phyloP scores from a whole-genome alignment of 148 eudicot species.

The Chenopodium berlandieri region DNA sequence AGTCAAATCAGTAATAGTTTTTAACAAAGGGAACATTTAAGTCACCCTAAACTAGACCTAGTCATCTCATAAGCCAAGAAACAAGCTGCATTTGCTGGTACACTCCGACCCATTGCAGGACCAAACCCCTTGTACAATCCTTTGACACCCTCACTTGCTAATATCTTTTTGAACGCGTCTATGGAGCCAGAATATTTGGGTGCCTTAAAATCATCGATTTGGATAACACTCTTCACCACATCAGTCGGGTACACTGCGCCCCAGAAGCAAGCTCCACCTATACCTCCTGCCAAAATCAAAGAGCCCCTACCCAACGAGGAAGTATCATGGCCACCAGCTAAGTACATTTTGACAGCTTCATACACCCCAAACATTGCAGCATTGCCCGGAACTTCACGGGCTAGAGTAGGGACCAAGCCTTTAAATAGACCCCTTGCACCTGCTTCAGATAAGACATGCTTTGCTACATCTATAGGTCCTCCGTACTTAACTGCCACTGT shows the following conservation, averaged over 20 bases:
- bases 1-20: not conserved
- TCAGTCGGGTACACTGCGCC: slow-evolving; percentile 74
- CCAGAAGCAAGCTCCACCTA: slow-evolving; percentile 93
- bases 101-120: slow-evolving; percentile 91
- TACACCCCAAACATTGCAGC: slow-evolving; percentile 93
- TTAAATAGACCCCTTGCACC: slow-evolving; percentile 83
- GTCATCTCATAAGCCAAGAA: slow-evolving; percentile 96
- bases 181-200: slow-evolving; percentile 75
- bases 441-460: slow-evolving; percentile 73
- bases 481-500: slow-evolving; percentile 63
- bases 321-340: slow-evolving; percentile 83
- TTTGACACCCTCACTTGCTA: slow-evolving; percentile 67
- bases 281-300: slow-evolving; percentile 70
- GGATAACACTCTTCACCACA: slow-evolving; percentile 85
- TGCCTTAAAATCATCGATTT: slow-evolving; percentile 73
- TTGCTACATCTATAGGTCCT: slow-evolving; percentile 87
- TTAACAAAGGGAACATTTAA: not conserved
- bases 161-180: slow-evolving; percentile 74
- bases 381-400: slow-evolving; percentile 93
- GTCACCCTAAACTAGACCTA: slow-evolving; percentile 78
- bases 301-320: slow-evolving; percentile 76
- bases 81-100: slow-evolving; percentile 97
- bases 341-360: slow-evolving; percentile 62
- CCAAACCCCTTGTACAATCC: slow-evolving; percentile 96
- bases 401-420: slow-evolving; percentile 82